Conservation (phyloP, 208 protist species). For the Acanthamoeba lenticulata region DNA sequence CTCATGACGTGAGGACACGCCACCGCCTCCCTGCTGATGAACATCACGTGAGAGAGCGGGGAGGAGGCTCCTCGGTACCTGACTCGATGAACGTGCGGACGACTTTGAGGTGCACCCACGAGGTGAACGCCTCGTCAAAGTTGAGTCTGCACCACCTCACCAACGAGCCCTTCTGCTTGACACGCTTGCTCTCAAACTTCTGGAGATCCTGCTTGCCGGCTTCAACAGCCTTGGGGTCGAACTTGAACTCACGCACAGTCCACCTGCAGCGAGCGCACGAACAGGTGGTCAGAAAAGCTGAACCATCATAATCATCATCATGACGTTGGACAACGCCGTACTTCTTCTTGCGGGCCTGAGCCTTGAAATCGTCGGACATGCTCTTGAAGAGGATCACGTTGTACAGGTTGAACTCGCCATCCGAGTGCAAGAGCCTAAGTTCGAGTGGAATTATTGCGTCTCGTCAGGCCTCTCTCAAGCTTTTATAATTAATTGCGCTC, state of each 20-base stretch:
- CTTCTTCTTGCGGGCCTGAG: conserved; percentile 69
- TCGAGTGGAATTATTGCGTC: not conserved
- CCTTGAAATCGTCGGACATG: conserved; percentile 81
- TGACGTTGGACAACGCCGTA: conserved; percentile 57
- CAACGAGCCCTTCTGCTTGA: conserved; percentile 30
- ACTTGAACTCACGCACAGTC: conserved; percentile 75
- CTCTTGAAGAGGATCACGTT: conserved; percentile 81
- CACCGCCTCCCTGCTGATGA: too few species aligned
- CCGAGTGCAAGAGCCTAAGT: not conserved
- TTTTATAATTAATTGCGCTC: too few species aligned
- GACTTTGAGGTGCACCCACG: conserved; percentile 84
- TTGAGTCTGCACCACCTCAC: conserved; percentile 78
- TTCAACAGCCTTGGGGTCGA: conserved; percentile 68
- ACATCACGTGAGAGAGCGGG: not conserved
- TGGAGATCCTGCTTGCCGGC: conserved; percentile 75
- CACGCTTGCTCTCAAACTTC: conserved; percentile 63
- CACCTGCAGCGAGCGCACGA: not conserved
- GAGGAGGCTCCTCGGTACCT: not conserved
- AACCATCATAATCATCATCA: too few species aligned
- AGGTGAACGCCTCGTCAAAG: conserved; percentile 80
- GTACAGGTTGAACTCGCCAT: conserved; percentile 59
- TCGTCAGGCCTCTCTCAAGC: not conserved
- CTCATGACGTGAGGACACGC: too few species aligned
- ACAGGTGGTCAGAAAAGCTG: not conserved
- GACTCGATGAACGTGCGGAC: conserved; percentile 82